Base-by-base conservation (phyloP, 768 basidiomycete species). In the Panaeolus cyanescens region DNA sequence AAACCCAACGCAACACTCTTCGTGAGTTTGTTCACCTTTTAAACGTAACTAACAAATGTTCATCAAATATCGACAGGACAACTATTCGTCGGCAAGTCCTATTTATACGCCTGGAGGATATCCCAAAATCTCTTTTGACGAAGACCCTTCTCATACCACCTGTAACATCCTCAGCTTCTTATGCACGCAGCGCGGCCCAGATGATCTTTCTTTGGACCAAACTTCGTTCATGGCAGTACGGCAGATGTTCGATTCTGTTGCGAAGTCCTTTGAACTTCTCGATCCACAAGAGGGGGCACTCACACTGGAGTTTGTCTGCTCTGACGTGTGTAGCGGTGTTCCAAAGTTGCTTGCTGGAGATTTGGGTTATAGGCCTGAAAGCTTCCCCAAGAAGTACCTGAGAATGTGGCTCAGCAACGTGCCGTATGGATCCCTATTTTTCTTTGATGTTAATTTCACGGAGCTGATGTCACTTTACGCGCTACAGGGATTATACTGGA, bases 351-450 rank as follows among this genome's bases (percentile, higher is more conserved):
- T 67, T 10, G 45, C 54, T 12, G 68, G 66, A 8, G 68, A 69
- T 54, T 56, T 69, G 19, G 65, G 65, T 4, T 53, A 39, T 0
- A 50, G 68, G 12, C 66, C 66, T 3, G 32, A 33, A 4, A 22
- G 56, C 9, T 62, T 61, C n/a, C 68, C 66, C 6, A 60, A 20
- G n/a, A 60, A 60, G 45, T 70, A 64, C 40, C 36, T 57, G 7
- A 56, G 66, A 20, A 65, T 67, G 39, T 70, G 65, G 66, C 45
- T 70, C 59, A 67, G 66, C 42, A 70, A 70, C 40, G 60, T 65
- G 5, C 68, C 68, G 66, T 67, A 55, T 33, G 66, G n/a, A n/a
- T n/a, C n/a, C n/a, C n/a, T n/a, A n/a, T n/a, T 61, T 45, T 22
- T 40, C 17, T 39, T n/a, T 15, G 50, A 4, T 5, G 34, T 45